Evolutionary conservation across 2,329 filamentous ascomycete species (phyloP).

Genomic region (Cladosporium cucumerinum): DNA sequence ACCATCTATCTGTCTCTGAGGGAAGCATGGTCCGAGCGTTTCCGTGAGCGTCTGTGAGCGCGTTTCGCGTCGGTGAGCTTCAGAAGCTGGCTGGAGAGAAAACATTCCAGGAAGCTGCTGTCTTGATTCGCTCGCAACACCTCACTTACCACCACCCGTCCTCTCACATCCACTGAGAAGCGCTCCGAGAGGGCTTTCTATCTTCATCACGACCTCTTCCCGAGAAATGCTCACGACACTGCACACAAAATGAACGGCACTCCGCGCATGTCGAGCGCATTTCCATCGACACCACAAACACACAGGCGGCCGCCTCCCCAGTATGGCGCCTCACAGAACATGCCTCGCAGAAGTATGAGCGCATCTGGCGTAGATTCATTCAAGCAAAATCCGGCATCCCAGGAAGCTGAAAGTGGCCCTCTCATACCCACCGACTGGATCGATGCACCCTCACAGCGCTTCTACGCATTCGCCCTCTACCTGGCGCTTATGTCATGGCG

Average conservation of each 20-base stretch:
- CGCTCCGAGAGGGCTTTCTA: neutral
- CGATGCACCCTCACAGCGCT: conserved; percentile 85
- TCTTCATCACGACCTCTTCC: neutral
- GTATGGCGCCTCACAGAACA: conserved; percentile 22
- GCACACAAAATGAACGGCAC: conserved; percentile 19
- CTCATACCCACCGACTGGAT: conserved; percentile 77
- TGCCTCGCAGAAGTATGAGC: conserved; percentile 19
- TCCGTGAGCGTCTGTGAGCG: neutral
- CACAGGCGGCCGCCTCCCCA: conserved; percentile 31
- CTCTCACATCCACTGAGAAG: neutral
- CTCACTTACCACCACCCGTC: neutral
- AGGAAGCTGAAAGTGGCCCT: conserved; percentile 46
- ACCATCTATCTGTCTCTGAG: neutral
- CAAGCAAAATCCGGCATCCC: conserved; percentile 33
- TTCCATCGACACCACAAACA: conserved; percentile 66
- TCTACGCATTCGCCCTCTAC: conserved; percentile 83
- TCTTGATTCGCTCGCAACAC: neutral
- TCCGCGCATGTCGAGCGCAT: conserved; percentile 49
- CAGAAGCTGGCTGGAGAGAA: neutral
- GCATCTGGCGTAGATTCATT: conserved; percentile 28
- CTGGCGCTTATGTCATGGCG: conserved; percentile 74
- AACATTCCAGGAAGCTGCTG: conserved; percentile 1
- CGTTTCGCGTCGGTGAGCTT: conserved; percentile 2
- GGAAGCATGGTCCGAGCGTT: neutral
- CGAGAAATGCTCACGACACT: conserved; percentile 5